These are phyloP conservation scores for Mycena rebaudengoi DNA, from an alignment of 768 basidiomycete species.

Conservation along the genomic window DNA sequence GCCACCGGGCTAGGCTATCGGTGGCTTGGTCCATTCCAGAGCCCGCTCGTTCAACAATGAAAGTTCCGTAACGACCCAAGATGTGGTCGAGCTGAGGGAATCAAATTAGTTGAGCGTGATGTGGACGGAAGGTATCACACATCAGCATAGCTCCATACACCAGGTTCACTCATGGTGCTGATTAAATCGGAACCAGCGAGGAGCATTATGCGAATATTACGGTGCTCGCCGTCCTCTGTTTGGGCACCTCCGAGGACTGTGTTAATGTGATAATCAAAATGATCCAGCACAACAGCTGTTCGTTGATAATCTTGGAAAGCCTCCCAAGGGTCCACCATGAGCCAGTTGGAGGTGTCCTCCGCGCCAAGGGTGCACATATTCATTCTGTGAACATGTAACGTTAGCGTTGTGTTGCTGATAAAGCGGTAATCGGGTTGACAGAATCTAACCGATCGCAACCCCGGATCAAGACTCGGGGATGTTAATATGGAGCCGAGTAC, in stretches of 20 bases:
- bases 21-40: constrained; percentile 89
- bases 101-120: constrained; percentile 18
- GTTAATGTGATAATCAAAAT: constrained; percentile 96
- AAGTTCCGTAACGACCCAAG: constrained; percentile 90
- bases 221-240: constrained; percentile 77
- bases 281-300: constrained; percentile 96
- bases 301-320: constrained; percentile 94
- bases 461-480: constrained; percentile 31
- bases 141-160: constrained; percentile 95
- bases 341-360: constrained; percentile 90
- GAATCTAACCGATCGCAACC: constrained; percentile 25
- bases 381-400: constrained; percentile 64
- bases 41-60: constrained; percentile 95
- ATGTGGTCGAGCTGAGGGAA: constrained; percentile 88
- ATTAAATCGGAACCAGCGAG: constrained; percentile 98
- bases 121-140: constrained; percentile 57
- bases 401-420: constrained; percentile 28
- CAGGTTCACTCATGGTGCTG: constrained; percentile 97
- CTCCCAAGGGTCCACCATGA: constrained; percentile 99
- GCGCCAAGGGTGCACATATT: constrained; percentile 91
- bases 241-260: constrained; percentile 80
- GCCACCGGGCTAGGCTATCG: constrained; percentile 77
- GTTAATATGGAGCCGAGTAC: constrained; percentile 26
- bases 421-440: constrained; percentile 27
- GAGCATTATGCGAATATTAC: constrained; percentile 86